Percentiles rank a stretch among this genome's conserved stretches.
phyloP scores from a whole-genome alignment of 2,329 filamentous ascomycete species.

The Tolypocladium tundrense region DNA sequence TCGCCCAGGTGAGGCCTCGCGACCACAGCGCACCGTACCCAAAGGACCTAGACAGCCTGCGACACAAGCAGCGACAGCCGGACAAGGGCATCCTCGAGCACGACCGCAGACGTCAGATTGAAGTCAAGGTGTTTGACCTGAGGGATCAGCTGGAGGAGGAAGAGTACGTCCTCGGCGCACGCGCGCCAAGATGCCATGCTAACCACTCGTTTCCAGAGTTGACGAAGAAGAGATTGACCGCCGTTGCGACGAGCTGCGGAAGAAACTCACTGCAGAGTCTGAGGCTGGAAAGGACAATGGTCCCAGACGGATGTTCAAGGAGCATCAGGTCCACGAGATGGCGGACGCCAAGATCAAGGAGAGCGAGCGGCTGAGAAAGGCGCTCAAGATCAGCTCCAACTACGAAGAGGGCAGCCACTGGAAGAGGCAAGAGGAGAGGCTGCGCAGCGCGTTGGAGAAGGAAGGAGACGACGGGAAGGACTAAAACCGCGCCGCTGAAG shows the following conservation, averaged over 20 bases:
- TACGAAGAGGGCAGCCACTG: conserved; percentile 83
- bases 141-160: conserved; percentile 88
- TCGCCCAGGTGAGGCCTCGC: conserved; percentile 77
- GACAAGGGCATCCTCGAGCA: conserved; percentile 92
- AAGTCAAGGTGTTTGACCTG: conserved; percentile 87
- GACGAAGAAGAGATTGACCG: conserved; percentile 88
- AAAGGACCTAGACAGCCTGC: conserved; percentile 56
- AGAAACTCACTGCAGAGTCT: conserved; percentile 29
- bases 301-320: conserved; percentile 56
- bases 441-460: conserved; percentile 33
- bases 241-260: conserved; percentile 29
- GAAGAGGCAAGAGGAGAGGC: conserved; percentile 69
- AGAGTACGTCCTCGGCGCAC: conserved; percentile 38
- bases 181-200: neutral
- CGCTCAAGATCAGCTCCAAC: conserved; percentile 75
- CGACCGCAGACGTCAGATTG: conserved; percentile 80
- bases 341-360: conserved; percentile 95
- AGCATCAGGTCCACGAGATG: conserved; percentile 91
- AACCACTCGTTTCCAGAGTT: conserved; percentile 35
- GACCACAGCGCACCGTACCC: conserved; percentile 72
- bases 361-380: conserved; percentile 76
- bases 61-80: conserved; percentile 71
- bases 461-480: conserved; percentile 17
- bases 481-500: neutral
- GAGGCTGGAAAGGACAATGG: conserved; percentile 21